phyloP scores from a whole-genome alignment of 2,329 filamentous ascomycete species.

The Xylaria hypoxylon region DNA sequence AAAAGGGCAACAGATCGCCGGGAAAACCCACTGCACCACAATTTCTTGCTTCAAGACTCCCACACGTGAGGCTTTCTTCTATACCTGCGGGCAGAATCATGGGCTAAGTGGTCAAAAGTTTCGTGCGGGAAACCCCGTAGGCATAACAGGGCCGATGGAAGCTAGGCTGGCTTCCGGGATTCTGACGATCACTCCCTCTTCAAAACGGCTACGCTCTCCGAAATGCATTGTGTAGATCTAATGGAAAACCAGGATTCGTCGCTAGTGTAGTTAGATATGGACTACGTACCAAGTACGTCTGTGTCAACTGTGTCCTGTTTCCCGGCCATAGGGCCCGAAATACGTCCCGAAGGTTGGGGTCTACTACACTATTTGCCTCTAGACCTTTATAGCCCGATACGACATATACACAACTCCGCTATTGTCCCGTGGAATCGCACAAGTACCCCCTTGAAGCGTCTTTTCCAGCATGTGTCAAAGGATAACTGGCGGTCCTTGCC shows the following conservation, averaged over 20 bases:
- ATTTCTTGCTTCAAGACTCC: conserved; percentile 9
- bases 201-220: conserved; percentile 20
- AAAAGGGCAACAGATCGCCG: conserved; percentile 34
- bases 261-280: neutral
- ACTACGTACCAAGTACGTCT: neutral
- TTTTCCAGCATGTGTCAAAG: neutral
- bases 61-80: neutral
- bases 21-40: neutral
- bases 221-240: conserved; percentile 3
- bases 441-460: conserved; percentile 20
- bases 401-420: neutral
- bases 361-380: conserved; percentile 1
- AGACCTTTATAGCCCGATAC: conserved; percentile 2
- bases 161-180: conserved; percentile 5
- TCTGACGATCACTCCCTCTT: conserved; percentile 12
- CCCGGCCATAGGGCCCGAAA: neutral
- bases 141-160: conserved; percentile 5
- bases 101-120: neutral
- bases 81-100: neutral
- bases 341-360: neutral
- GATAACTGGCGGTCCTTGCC: neutral
- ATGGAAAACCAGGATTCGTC: conserved; percentile 4
- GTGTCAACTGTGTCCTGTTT: neutral
- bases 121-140: neutral
- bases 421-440: neutral